These are phyloP conservation scores for Spongiforma sp. DNA, from an alignment of 1,284 basidiomycete genomes.

Conservation along the genomic window DNA sequence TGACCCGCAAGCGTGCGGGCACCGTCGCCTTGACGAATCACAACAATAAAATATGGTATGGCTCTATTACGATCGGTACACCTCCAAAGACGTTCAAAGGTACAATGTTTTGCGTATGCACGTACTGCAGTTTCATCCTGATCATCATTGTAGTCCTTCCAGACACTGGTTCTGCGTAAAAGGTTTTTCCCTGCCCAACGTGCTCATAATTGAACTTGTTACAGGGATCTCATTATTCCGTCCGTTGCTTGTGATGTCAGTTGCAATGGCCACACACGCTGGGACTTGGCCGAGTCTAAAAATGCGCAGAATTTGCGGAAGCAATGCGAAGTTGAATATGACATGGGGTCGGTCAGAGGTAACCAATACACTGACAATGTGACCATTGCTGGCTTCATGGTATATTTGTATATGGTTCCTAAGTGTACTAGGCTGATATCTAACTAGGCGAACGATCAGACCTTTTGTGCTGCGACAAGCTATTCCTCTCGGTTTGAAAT, in stretches of 20 bases:
- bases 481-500: not conserved
- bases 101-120: not conserved
- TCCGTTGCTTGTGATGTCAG: not conserved
- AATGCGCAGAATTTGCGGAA: not conserved
- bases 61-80: not conserved
- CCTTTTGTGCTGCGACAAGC: not conserved
- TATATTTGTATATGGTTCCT: not conserved
- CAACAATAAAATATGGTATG: not conserved
- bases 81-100: not conserved
- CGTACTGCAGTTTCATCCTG: not conserved
- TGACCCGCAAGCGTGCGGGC: not conserved
- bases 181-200: not conserved
- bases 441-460: not conserved
- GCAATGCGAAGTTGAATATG: not conserved
- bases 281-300: not conserved
- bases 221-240: not conserved
- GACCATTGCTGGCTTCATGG: not conserved
- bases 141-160: not conserved
- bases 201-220: not conserved
- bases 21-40: not conserved
- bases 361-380: not conserved
- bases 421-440: not conserved
- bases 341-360: not conserved
- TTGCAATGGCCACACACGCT: not conserved
- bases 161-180: not conserved